Percentiles rank a stretch among this genome's conserved stretches.
Conservation (phyloP, 306 rosid species). For the Pyrus communis region DNA sequence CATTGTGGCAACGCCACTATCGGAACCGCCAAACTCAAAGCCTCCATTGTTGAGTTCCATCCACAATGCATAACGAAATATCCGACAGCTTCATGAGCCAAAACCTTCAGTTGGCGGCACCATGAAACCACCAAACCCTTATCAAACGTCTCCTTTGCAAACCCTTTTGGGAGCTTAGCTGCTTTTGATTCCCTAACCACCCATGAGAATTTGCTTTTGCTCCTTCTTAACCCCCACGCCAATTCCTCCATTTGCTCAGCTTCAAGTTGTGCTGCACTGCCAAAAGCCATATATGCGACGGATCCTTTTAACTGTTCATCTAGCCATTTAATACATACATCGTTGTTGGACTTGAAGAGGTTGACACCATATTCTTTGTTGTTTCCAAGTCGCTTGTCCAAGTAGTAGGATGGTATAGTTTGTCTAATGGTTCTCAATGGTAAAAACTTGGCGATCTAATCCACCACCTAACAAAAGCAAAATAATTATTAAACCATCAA, state of each 20-base stretch:
- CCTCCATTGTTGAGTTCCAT: neutral
- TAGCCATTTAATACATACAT: neutral
- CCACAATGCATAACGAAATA: neutral
- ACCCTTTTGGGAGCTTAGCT: neutral
- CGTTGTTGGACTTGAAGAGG: neutral
- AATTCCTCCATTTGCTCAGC: neutral
- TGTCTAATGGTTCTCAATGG: neutral
- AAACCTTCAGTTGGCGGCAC: neutral
- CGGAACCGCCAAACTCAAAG: neutral
- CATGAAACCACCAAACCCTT: neutral
- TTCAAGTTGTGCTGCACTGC: neutral
- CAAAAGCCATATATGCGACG: neutral
- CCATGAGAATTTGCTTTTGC: neutral
- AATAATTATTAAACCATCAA: neutral
- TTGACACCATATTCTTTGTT: neutral
- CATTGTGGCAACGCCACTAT: neutral
- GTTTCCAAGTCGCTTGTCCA: neutral
- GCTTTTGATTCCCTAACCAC: neutral
- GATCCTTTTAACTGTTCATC: neutral
- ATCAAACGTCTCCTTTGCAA: neutral
- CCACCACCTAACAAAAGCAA: neutral
- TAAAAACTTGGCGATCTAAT: neutral
- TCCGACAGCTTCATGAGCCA: neutral
- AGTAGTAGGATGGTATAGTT: neutral
- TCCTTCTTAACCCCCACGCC: neutral